A percentile compares a stretch with the other conserved stretches of the same genome.
Conservation (phyloP, 1,284 basidiomycete species). For the Garcileccinum viscosum region DNA sequence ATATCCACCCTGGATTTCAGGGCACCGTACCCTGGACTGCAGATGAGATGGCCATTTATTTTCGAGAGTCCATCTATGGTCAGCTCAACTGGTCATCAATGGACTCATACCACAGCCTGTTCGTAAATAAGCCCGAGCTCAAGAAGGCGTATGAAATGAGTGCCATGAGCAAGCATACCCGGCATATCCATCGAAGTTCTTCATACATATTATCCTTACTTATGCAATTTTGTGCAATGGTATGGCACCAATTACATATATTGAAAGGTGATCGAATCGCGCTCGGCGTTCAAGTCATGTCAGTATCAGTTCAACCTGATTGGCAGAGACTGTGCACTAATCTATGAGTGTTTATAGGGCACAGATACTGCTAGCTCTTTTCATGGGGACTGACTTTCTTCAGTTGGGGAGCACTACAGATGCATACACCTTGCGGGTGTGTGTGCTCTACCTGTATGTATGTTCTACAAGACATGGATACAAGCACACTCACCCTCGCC, state of each 20-base stretch:
- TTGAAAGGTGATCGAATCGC: conserved; percentile 61
- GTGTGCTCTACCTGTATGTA: conserved; percentile 73
- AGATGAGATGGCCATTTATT: conserved; percentile 59
- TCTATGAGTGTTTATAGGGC: conserved; percentile 21
- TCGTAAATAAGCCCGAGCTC: conserved; percentile 41
- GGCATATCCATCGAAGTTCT: conserved; percentile 51
- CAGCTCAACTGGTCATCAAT: conserved; percentile 36
- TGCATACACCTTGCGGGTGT: conserved; percentile 80
- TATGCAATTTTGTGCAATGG: conserved; percentile 68
- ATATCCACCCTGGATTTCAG: conserved; percentile 54
- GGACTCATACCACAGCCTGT: conserved; percentile 37
- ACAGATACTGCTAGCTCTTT: conserved; percentile 67
- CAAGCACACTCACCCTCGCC: conserved; percentile 30
- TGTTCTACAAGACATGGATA: conserved; percentile 41
- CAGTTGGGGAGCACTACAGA: conserved; percentile 61
- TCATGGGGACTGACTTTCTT: conserved; percentile 80
- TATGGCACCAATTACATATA: conserved; percentile 69
- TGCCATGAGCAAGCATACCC: conserved; percentile 56
- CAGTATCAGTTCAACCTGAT: conserved; percentile 11
- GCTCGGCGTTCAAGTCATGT: conserved; percentile 51
- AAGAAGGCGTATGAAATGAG: conserved; percentile 57
- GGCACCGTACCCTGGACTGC: conserved; percentile 49
- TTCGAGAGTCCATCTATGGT: conserved; percentile 43
- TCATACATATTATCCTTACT: conserved; percentile 56
- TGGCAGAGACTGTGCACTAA: conserved; percentile 3